phyloP scores from a whole-genome alignment of 495 filamentous ascomycete genomes.

The Xeromyces bisporus region DNA sequence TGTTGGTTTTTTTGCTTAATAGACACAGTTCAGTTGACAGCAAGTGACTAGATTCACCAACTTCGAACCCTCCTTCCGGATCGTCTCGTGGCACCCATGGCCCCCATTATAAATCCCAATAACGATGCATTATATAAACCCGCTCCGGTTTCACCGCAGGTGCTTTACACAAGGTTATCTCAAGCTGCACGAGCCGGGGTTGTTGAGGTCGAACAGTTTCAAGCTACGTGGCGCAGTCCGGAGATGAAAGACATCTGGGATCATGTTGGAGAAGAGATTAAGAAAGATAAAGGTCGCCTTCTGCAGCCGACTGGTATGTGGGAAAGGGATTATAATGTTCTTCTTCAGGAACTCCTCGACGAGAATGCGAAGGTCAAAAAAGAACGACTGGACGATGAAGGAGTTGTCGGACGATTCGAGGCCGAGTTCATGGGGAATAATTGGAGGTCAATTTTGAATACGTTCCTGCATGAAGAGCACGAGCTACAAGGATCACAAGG shows the following conservation, averaged over 20 bases:
- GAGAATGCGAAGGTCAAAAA: slow-evolving; percentile 13
- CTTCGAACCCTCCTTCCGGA: slow-evolving; percentile 25
- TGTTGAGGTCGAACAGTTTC: slow-evolving; percentile 16
- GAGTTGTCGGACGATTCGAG: slow-evolving; percentile 14
- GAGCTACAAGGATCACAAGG: slow-evolving; percentile 13
- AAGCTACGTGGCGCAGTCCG: slow-evolving; percentile 18
- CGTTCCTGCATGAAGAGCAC: slow-evolving; percentile 14
- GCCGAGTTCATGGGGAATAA: slow-evolving; percentile 14
- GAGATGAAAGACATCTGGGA: slow-evolving; percentile 24
- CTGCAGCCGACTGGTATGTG: slow-evolving; percentile 24
- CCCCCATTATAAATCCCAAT: slow-evolving; percentile 15
- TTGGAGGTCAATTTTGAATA: slow-evolving; percentile 18
- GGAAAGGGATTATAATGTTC: slow-evolving; percentile 23
- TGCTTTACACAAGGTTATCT: slow-evolving; percentile 12
- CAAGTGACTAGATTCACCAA: slow-evolving; percentile 21
- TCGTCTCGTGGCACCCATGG: slow-evolving; percentile 20
- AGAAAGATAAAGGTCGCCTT: slow-evolving; percentile 18
- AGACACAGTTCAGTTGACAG: neutral
- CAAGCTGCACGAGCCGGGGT: slow-evolving; percentile 13
- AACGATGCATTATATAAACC: slow-evolving; percentile 4
- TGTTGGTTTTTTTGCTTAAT: neutral
- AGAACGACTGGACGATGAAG: slow-evolving; percentile 13
- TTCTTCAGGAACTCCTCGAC: slow-evolving; percentile 21
- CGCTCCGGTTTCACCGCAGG: slow-evolving; percentile 13
- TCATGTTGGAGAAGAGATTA: slow-evolving; percentile 17